Evolutionary conservation across 2,329 filamentous ascomycete species (phyloP).

Genomic region (Ceratocystis eucalypticola): DNA sequence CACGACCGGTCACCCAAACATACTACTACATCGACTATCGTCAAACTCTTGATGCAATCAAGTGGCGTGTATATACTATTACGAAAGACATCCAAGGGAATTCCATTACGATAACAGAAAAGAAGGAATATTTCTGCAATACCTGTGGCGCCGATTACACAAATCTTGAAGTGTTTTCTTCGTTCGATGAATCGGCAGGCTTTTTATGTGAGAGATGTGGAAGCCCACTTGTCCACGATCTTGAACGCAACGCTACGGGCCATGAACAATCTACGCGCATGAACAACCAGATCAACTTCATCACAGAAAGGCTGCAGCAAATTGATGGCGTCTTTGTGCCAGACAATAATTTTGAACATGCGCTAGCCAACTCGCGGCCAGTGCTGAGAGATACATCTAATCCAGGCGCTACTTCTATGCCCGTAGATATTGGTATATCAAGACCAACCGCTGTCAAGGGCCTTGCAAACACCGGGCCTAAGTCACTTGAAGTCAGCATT

Average conservation of each 20-base stretch:
- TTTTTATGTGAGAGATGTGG: conserved; percentile 77
- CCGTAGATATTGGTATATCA: conserved; percentile 39
- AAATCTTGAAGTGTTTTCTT: conserved; percentile 75
- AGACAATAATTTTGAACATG: conserved; percentile 59
- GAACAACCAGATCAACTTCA: conserved; percentile 67
- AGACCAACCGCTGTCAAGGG: conserved; percentile 58
- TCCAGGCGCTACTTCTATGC: conserved; percentile 46
- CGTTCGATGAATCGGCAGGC: conserved; percentile 46
- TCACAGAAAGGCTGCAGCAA: conserved; percentile 60
- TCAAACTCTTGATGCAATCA: conserved; percentile 87
- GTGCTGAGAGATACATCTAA: conserved; percentile 54
- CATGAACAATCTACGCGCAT: conserved; percentile 60
- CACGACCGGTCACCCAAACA: conserved; percentile 69
- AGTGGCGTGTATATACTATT: conserved; percentile 80
- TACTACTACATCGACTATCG: conserved; percentile 98
- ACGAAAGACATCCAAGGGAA: conserved; percentile 79
- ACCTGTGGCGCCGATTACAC: conserved; percentile 80
- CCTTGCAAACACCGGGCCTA: conserved; percentile 50
- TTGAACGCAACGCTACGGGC: conserved; percentile 54
- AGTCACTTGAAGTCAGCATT: conserved; percentile 56
- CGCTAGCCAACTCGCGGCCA: conserved; percentile 47
- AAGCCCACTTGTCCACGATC: conserved; percentile 48
- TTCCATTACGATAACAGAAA: conserved; percentile 65
- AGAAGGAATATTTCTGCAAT: conserved; percentile 80
- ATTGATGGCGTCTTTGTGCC: conserved; percentile 65